phyloP scores from a whole-genome alignment of 2,329 filamentous ascomycete genomes.

The Scytalidium sp. region DNA sequence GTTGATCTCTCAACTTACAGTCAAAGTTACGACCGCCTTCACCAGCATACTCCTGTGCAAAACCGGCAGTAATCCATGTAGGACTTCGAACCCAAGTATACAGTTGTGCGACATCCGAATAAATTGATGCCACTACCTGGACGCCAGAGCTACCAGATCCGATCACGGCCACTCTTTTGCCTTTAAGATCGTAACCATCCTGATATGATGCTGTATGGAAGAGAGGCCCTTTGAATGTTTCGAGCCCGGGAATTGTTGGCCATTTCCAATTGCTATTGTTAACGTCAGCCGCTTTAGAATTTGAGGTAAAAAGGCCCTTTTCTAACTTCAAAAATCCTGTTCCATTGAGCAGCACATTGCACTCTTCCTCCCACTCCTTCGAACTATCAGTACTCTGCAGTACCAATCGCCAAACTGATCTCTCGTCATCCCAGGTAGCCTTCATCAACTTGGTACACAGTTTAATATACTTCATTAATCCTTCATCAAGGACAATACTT shows the following conservation, averaged over 20 bases:
- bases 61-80: slow-evolving; percentile 44
- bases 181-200: slow-evolving; percentile 41
- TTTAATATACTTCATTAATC: slow-evolving; percentile 50
- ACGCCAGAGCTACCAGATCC: slow-evolving; percentile 55
- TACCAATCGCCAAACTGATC: slow-evolving; percentile 38
- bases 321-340: slow-evolving; percentile 44
- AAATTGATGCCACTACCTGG: slow-evolving; percentile 47
- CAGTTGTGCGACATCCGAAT: slow-evolving; percentile 39
- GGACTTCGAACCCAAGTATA: slow-evolving; percentile 53
- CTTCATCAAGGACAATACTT: slow-evolving; percentile 26
- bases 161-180: slow-evolving; percentile 48
- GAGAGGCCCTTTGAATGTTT: slow-evolving; percentile 48
- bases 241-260: slow-evolving; percentile 48
- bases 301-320: not conserved
- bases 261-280: slow-evolving; percentile 35
- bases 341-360: slow-evolving; percentile 41
- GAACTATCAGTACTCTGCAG: slow-evolving; percentile 7
- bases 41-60: slow-evolving; percentile 11
- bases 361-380: slow-evolving; percentile 35
- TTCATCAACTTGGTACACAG: slow-evolving; percentile 40
- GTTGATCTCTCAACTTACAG: slow-evolving; percentile 17
- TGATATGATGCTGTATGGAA: slow-evolving; percentile 57
- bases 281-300: slow-evolving; percentile 31
- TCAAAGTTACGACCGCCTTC: slow-evolving; percentile 4
- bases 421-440: slow-evolving; percentile 39